phyloP scores from a whole-genome alignment of 495 filamentous ascomycete species.

The Aspergillus cavernicola region DNA sequence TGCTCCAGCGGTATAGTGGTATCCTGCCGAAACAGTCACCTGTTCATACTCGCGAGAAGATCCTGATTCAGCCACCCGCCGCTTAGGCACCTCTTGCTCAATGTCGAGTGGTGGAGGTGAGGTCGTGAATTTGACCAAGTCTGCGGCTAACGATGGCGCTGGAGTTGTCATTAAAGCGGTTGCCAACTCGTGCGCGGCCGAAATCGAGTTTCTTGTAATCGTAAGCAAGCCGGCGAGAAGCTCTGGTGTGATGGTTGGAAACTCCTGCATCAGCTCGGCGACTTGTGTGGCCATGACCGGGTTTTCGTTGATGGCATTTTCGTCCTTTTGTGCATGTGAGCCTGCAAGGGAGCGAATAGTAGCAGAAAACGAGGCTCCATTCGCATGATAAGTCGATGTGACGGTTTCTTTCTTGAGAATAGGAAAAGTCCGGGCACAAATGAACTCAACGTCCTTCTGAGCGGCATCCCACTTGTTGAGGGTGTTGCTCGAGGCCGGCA shows the following conservation, averaged over 20 bases:
- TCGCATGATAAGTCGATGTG: constrained; percentile 58
- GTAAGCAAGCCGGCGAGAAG: constrained; percentile 49
- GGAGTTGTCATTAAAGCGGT: constrained; percentile 38
- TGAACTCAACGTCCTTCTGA: constrained; percentile 56
- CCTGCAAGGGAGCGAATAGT: constrained; percentile 54
- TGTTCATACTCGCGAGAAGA: constrained; percentile 23
- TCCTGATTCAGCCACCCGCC: constrained; percentile 3
- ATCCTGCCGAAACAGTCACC: constrained; percentile 26
- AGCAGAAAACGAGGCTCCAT: constrained; percentile 51
- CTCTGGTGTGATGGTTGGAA: constrained; percentile 42
- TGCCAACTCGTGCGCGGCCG: constrained; percentile 57
- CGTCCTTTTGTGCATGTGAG: constrained; percentile 22
- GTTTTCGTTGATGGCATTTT: constrained; percentile 38
- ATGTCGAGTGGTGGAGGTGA: constrained; percentile 29
- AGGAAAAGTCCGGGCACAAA: constrained; percentile 42
- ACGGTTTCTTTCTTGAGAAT: constrained; percentile 48
- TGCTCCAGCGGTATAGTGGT: constrained; percentile 39
- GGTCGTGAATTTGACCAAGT: constrained; percentile 38
- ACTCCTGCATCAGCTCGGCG: constrained; percentile 51
- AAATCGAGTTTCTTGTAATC: constrained; percentile 53
- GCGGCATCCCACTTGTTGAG: constrained; percentile 55
- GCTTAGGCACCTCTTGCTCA: constrained; percentile 23
- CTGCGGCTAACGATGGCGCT: constrained; percentile 31
- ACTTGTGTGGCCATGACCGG: constrained; percentile 44
- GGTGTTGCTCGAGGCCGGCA: constrained; percentile 11